Percentiles rank a stretch among this genome's conserved stretches.
Evolutionary conservation across 2,329 filamentous ascomycete genomes (phyloP).

Genomic region (Cyphellophora europaea): DNA sequence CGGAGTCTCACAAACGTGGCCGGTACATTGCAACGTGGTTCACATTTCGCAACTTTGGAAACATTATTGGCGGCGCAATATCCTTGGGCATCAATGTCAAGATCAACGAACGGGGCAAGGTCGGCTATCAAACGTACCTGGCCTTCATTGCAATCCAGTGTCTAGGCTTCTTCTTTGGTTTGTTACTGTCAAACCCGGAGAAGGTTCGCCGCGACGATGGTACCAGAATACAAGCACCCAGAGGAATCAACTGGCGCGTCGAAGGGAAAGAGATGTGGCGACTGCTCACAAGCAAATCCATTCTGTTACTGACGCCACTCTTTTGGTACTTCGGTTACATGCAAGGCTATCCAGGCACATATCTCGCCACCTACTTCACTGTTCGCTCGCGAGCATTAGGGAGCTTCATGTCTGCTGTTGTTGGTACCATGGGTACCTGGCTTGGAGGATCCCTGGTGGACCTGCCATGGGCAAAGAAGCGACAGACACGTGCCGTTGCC

Average conservation of each 20-base stretch:
- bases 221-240: slow-evolving; percentile 24
- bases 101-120: slow-evolving; percentile 34
- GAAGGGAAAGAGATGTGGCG: slow-evolving; percentile 30
- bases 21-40: slow-evolving; percentile 43
- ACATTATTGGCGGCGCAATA: slow-evolving; percentile 43
- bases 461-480: slow-evolving; percentile 28
- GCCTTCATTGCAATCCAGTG: slow-evolving; percentile 32
- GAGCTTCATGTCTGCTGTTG: slow-evolving; percentile 29
- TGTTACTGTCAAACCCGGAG: slow-evolving; percentile 35
- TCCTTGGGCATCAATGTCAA: slow-evolving; percentile 41
- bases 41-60: slow-evolving; percentile 42
- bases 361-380: slow-evolving; percentile 34
- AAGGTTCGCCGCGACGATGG: slow-evolving; percentile 37
- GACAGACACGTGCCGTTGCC: slow-evolving; percentile 30
- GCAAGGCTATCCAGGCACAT: slow-evolving; percentile 33
- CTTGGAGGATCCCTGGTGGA: slow-evolving; percentile 28
- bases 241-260: slow-evolving; percentile 21
- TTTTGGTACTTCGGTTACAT: slow-evolving; percentile 26
- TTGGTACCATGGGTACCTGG: slow-evolving; percentile 31
- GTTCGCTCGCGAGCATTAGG: slow-evolving; percentile 31
- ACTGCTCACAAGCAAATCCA: slow-evolving; percentile 23
- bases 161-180: slow-evolving; percentile 32
- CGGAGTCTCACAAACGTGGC: slow-evolving; percentile 36
- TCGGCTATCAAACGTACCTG: slow-evolving; percentile 33
- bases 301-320: slow-evolving; percentile 28